Evolutionary conservation across 176 grass and related monocot species (phyloP), one percentile per base, ranked within the genome.

Genomic region (Avena eriantha): DNA sequence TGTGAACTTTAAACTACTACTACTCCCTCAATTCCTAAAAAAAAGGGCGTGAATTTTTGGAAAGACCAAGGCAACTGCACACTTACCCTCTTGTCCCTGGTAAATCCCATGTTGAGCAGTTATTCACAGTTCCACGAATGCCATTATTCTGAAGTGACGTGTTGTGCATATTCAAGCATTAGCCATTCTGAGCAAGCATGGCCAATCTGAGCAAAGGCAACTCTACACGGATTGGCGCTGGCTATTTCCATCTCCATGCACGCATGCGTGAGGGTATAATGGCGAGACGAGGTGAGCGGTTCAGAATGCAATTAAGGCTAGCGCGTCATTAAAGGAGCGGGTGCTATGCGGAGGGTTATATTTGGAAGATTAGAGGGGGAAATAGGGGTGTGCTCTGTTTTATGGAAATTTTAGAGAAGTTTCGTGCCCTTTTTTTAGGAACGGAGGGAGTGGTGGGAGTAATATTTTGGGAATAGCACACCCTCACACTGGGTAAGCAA

Each of bases 171-270:
- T 35, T 15, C 29, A 67, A 35, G 64, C 64, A 67, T 67, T 35
- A 35, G 64, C 31, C 64, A 67, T 67, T 67, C 64, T 67, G 64
- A 67, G 64, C 64, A 67, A 35, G 26, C 63, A 31, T 66, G 24
- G 29, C 26, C 63, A 67, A 67, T 67, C 29, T 17, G 14, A 67
- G 64, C 29, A 34, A 67, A 34, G 14, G 12, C 31, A 33, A 13
- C 13, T 65, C 22, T 31, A 31, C 12, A 31, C 22, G 60, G 26
- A 29, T 31, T 66, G 63, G 63, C 63, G 14, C 5, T 34, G 15
- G 29, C 64, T 29, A 33, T 66, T 34, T 34, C 29, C 13, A 6
- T 66, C 61, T 63, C 61, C 63, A 33, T 66, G 13, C 63, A 66
- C 16, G 63, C 6, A 47, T 41, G 39, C 39, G 39, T 41, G 39